These are phyloP conservation scores for Pichia rugopelliculosa DNA, from an alignment of 805 yeast species.

Conservation along the genomic window DNA sequence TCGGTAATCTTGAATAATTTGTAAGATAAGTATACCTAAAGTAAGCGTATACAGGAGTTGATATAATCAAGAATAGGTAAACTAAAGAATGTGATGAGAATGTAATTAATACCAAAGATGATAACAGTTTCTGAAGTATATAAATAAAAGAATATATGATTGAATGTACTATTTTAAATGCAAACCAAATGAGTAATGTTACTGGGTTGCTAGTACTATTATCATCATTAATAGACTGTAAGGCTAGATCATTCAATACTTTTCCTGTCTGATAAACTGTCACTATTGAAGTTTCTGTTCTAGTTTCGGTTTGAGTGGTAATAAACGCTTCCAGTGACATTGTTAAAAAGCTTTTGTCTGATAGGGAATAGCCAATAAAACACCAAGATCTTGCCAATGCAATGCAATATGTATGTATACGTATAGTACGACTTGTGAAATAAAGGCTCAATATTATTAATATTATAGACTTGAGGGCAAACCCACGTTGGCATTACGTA, in stretches of 20 bases:
- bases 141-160: neutral
- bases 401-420: no score
- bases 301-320: conserved; percentile 1
- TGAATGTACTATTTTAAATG: neutral
- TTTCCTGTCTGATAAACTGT: neutral
- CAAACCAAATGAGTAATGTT: neutral
- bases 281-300: conserved; percentile 1
- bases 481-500: no score
- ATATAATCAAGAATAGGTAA: conserved; percentile 25
- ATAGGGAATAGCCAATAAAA: no score
- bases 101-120: conserved; percentile 38
- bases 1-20: conserved; percentile 49
- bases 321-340: neutral
- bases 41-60: conserved; percentile 35
- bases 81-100: conserved; percentile 43
- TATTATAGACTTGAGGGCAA: no score
- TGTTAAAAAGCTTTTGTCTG: no score
- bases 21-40: conserved; percentile 60
- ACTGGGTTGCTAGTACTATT: neutral
- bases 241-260: neutral
- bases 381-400: no score
- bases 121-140: conserved; percentile 13
- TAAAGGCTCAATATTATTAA: no score
- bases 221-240: neutral
- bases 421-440: no score